phyloP scores from a whole-genome alignment of 2,329 filamentous ascomycete genomes.

The Phialemonium atrogriseum region DNA sequence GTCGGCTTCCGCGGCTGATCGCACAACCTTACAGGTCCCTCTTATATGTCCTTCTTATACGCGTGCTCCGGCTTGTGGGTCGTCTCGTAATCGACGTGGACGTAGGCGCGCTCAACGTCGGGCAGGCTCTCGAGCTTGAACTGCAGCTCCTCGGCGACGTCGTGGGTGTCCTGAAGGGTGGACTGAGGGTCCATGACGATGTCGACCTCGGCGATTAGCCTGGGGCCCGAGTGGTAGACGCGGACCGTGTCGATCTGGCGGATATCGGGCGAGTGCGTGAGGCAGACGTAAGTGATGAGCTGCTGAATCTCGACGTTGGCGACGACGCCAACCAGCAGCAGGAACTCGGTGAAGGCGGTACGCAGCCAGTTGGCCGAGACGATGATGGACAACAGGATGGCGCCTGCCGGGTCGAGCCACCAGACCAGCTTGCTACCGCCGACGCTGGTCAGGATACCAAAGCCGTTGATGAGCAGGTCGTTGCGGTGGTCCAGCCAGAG shows the following conservation, averaged over 20 bases:
- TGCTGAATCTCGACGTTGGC: slow-evolving; percentile 81
- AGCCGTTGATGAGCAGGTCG: slow-evolving; percentile 92
- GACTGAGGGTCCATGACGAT: slow-evolving; percentile 80
- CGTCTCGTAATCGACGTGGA: slow-evolving; percentile 96
- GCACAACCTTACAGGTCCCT: no score
- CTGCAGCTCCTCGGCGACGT: slow-evolving; percentile 89
- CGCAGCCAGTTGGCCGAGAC: slow-evolving; percentile 75
- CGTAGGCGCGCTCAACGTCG: slow-evolving; percentile 87
- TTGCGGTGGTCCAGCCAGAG: slow-evolving; percentile 97
- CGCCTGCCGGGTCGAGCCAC: slow-evolving; percentile 94
- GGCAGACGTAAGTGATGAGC: slow-evolving; percentile 90
- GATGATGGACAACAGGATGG: slow-evolving; percentile 70
- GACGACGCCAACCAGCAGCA: slow-evolving; percentile 82
- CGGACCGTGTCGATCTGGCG: slow-evolving; percentile 89
- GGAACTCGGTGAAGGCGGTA: slow-evolving; percentile 83
- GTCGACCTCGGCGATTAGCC: slow-evolving; percentile 91
- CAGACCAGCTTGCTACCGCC: slow-evolving; percentile 80
- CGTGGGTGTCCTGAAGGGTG: slow-evolving; percentile 72
- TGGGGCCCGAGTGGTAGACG: slow-evolving; percentile 81
- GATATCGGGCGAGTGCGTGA: slow-evolving; percentile 81
- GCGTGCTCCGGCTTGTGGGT: slow-evolving; percentile 84
- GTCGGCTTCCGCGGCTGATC: no score
- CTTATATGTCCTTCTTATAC: slow-evolving; percentile 51
- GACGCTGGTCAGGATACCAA: slow-evolving; percentile 85
- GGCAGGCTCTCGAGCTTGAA: slow-evolving; percentile 88